These are phyloP conservation scores for Diaporthe helianthi DNA, from an alignment of 2,329 filamentous ascomycete species.

Conservation along the genomic window DNA sequence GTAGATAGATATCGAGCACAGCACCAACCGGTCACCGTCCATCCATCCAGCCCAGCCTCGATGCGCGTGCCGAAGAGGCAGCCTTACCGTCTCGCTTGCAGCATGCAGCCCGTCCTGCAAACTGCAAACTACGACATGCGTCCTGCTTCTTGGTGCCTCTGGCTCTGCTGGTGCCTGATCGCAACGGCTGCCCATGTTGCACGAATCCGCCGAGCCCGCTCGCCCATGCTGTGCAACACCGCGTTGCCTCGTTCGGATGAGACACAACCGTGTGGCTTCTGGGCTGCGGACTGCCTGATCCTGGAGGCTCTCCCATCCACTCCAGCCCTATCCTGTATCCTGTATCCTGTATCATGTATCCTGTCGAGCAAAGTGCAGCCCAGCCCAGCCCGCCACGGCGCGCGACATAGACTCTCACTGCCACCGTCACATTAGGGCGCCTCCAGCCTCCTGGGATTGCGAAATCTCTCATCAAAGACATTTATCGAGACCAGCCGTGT, in stretches of 20 bases:
- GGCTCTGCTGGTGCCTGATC: conserved; percentile 28
- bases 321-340: conserved; percentile 23
- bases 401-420: conserved; percentile 20
- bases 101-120: neutral
- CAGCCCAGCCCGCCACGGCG: neutral
- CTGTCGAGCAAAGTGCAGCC: conserved; percentile 3
- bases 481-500: neutral
- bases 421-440: conserved; percentile 28
- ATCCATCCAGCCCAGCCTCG: neutral
- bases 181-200: conserved; percentile 27
- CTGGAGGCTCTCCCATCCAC: conserved; percentile 17
- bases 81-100: conserved; percentile 21
- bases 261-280: conserved; percentile 6
- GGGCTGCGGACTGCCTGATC: conserved; percentile 12
- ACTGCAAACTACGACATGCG: no score
- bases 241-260: conserved; percentile 20
- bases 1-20: neutral
- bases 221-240: conserved; percentile 25
- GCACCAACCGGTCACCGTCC: neutral
- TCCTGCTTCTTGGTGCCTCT: neutral
- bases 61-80: neutral
- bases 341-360: neutral
- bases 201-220: conserved; percentile 21
- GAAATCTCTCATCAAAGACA: conserved; percentile 4
- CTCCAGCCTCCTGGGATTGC: conserved; percentile 19